These are phyloP conservation scores for Sordariomycetes sp. DNA, from an alignment of 2,329 filamentous ascomycete genomes.

Conservation along the genomic window DNA sequence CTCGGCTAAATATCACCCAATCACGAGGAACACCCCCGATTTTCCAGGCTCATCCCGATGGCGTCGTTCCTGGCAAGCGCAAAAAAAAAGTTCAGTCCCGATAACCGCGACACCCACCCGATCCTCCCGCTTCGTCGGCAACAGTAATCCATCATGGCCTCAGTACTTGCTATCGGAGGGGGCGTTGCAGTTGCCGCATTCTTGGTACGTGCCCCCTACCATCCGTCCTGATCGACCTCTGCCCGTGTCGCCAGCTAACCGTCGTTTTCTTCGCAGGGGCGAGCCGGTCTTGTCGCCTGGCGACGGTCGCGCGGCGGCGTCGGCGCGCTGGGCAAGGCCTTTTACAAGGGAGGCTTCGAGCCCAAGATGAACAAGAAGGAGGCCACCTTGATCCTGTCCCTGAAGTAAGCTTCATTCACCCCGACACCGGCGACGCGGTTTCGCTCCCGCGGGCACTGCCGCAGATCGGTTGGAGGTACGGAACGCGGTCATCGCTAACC, in stretches of 20 bases:
- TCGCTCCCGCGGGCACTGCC: background rate
- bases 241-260: conserved; percentile 6
- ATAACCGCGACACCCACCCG: background rate
- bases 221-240: background rate
- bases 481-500: background rate
- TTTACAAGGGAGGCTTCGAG: conserved; percentile 99
- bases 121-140: background rate
- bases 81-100: background rate
- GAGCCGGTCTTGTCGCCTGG: conserved; percentile 83
- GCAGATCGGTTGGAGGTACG: background rate
- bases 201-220: conserved; percentile 24
- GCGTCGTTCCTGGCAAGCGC: background rate
- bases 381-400: conserved; percentile 79
- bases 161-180: conserved; percentile 32
- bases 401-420: conserved; percentile 53
- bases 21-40: background rate
- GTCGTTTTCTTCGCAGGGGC: conserved; percentile 49
- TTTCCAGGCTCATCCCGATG: background rate
- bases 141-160: conserved; percentile 21
- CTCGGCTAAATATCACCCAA: conserved; percentile 1
- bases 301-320: conserved; percentile 70
- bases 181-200: conserved; percentile 41
- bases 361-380: conserved; percentile 87
- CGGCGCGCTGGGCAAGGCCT: conserved; percentile 76
- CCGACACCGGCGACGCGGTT: background rate